Percentiles rank a stretch among this genome's conserved stretches.
Evolutionary conservation across 1,284 basidiomycete genomes (phyloP).

Genomic region (Ceratobasidium sp.): DNA sequence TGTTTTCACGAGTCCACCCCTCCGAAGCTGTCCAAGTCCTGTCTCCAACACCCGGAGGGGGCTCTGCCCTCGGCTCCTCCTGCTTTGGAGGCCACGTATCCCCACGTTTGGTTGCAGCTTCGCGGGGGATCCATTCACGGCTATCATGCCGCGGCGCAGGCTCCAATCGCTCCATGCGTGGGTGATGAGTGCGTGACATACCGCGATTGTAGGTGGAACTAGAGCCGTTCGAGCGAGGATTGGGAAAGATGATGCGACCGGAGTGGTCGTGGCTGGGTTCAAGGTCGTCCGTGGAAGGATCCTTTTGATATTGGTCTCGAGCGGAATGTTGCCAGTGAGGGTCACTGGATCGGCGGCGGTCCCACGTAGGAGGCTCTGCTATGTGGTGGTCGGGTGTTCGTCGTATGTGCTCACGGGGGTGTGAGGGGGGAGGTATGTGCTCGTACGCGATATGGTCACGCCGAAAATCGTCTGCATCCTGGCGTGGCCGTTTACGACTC

Average conservation of each 20-base stretch:
- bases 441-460: conserved; percentile 36
- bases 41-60: conserved; percentile 5
- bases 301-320: conserved; percentile 41
- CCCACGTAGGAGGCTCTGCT: conserved; percentile 12
- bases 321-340: conserved; percentile 30
- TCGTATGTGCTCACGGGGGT: conserved; percentile 22
- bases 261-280: conserved; percentile 40
- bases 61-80: conserved; percentile 20
- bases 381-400: conserved; percentile 33
- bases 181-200: conserved; percentile 36
- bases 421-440: conserved; percentile 13
- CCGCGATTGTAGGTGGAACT: conserved; percentile 25
- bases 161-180: conserved; percentile 17
- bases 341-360: conserved; percentile 32
- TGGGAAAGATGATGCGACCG: conserved; percentile 16
- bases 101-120: conserved; percentile 34
- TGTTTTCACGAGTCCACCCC: conserved; percentile 42
- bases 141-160: conserved; percentile 23
- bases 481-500: conserved; percentile 37
- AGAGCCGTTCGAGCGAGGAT: conserved; percentile 15
- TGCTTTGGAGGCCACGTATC: conserved; percentile 34
- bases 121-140: conserved; percentile 41
- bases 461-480: conserved; percentile 33
- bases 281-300: conserved; percentile 41
- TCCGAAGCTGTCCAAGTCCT: conserved; percentile 35